phyloP scores from a whole-genome alignment of 441 rosid genomes.

The Rhodomyrtus psidioides region DNA sequence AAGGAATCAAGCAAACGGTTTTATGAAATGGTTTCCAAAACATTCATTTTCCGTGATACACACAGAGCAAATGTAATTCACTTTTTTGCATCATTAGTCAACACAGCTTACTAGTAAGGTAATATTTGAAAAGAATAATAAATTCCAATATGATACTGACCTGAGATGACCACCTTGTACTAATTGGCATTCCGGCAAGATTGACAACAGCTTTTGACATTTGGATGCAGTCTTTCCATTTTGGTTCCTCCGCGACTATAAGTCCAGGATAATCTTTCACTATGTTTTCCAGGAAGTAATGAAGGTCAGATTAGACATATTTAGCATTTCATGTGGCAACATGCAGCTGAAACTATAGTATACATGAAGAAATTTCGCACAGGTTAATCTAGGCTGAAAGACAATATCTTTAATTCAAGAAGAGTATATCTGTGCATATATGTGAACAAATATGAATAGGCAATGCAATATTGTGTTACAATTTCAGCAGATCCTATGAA shows the following conservation, averaged over 20 bases:
- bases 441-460: neutral
- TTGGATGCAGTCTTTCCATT: constrained; percentile 66
- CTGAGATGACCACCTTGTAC: constrained; percentile 95
- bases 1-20: neutral
- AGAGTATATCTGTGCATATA: neutral
- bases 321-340: neutral
- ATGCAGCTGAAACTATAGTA: neutral
- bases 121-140: neutral
- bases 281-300: constrained; percentile 9
- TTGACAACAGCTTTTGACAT: constrained; percentile 89
- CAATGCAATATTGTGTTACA: neutral
- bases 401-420: neutral
- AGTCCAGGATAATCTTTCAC: constrained; percentile 70
- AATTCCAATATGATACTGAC: constrained; percentile 28
- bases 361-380: neutral
- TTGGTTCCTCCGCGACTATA: constrained; percentile 58
- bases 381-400: neutral
- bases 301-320: neutral
- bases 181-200: constrained; percentile 86
- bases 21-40: neutral
- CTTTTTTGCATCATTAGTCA: neutral
- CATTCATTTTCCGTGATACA: neutral
- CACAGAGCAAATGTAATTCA: neutral
- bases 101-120: neutral
- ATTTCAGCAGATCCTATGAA: neutral